Conservation (phyloP, 371 early-diverging fungal species). For the Mucor sp. region DNA sequence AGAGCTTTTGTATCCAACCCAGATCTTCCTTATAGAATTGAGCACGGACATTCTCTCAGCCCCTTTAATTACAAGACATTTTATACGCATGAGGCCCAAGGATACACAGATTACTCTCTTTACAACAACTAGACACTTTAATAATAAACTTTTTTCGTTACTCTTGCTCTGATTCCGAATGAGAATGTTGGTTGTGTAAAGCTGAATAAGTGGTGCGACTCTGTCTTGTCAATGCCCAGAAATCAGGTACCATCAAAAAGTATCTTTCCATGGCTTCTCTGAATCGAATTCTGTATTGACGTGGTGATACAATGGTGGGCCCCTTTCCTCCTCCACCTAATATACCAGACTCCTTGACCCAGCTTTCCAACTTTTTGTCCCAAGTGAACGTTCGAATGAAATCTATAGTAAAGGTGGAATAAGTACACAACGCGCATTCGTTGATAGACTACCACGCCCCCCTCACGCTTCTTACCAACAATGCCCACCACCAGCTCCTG, state of each 20-base stretch:
- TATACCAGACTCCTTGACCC: conserved; percentile 92
- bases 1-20: conserved; percentile 26
- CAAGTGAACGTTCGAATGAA: conserved; percentile 96
- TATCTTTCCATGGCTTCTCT: conserved; percentile 91
- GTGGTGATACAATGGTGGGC: conserved; percentile 95
- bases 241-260: conserved; percentile 81
- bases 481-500: conserved; percentile 93
- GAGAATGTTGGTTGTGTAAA: conserved; percentile 10
- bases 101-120: conserved; percentile 21
- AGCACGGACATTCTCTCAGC: conserved; percentile 9
- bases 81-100: conserved; percentile 19
- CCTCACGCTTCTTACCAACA: conserved; percentile 69
- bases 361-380: conserved; percentile 94
- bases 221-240: conserved; percentile 43
- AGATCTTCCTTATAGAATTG: conserved; percentile 22
- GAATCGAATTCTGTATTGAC: conserved; percentile 92
- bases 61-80: conserved; percentile 19
- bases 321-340: conserved; percentile 84
- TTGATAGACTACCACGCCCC: too few relatives aligned
- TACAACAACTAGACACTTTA: not conserved
- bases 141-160: not conserved
- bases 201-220: conserved; percentile 17
- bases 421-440: not conserved
- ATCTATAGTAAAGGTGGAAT: conserved; percentile 46
- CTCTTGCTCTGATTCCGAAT: conserved; percentile 9